phyloP scores from a whole-genome alignment of 441 rosid species.

The Bocquillonia castaneifolia region DNA sequence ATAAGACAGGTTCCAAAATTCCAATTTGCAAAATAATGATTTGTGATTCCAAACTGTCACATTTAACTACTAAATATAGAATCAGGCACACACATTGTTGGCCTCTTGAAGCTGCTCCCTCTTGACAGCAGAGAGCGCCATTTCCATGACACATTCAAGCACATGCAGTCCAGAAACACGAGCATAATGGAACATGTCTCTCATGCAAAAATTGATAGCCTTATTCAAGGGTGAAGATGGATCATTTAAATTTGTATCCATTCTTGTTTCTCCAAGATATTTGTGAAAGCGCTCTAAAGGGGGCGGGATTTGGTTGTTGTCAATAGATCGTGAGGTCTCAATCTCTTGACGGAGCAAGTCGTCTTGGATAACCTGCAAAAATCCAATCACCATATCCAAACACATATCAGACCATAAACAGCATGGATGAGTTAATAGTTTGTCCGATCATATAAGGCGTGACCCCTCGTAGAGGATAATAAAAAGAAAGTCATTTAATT shows the following conservation, averaged over 20 bases:
- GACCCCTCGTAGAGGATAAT: neutral
- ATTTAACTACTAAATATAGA: conserved; percentile 27
- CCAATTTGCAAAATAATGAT: conserved; percentile 19
- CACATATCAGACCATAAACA: neutral
- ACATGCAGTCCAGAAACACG: conserved; percentile 84
- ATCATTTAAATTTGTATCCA: conserved; percentile 38
- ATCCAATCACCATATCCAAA: conserved; percentile 8
- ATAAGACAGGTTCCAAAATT: conserved; percentile 19
- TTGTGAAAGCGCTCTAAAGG: conserved; percentile 63
- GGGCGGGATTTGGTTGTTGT: conserved; percentile 50
- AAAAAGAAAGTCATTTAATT: neutral
- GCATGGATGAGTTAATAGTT: neutral
- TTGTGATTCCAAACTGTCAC: conserved; percentile 14
- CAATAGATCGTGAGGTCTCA: conserved; percentile 45
- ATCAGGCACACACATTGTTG: conserved; percentile 60
- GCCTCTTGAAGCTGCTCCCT: conserved; percentile 78
- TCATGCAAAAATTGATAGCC: conserved; percentile 55
- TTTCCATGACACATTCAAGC: conserved; percentile 74
- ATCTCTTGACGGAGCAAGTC: conserved; percentile 60
- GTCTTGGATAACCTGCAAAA: conserved; percentile 72
- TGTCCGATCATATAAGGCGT: neutral
- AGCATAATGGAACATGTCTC: conserved; percentile 86
- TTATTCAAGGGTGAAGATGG: conserved; percentile 35
- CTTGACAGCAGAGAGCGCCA: conserved; percentile 63
- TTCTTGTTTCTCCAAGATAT: conserved; percentile 42